Conservation (phyloP, 139 green algal species). For the Tetradesmus obliquus region DNA sequence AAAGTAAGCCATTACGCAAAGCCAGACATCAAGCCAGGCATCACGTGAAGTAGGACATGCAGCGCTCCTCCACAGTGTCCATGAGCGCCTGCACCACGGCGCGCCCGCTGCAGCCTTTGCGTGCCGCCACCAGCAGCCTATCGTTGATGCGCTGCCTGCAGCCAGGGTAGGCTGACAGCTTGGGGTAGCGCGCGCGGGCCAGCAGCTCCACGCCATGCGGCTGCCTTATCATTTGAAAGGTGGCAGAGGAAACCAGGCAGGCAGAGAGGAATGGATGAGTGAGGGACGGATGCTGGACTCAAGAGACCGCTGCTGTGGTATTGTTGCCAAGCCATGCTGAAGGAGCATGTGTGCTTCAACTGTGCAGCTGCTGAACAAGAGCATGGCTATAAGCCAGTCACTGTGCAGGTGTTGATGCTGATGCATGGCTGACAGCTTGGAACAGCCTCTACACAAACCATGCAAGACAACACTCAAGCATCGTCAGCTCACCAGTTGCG, state of each 20-base stretch:
- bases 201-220: constrained; percentile 10
- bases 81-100: constrained; percentile 5
- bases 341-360: no score
- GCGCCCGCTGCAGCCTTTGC: not conserved
- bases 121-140: constrained; percentile 25
- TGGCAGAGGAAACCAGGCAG: not conserved
- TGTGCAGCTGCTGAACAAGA: no score
- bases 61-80: not conserved
- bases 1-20: no score
- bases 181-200: not conserved
- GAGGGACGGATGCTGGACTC: no score
- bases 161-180: constrained; percentile 8
- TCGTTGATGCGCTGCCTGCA: constrained; percentile 36
- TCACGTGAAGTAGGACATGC: constrained; percentile 21
- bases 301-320: no score
- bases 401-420: no score
- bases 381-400: no score
- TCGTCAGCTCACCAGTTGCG: not conserved
- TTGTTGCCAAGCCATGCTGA: no score
- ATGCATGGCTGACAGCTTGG: no score
- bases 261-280: not conserved
- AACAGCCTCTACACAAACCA: no score
- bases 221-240: not conserved
- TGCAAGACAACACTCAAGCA: not conserved
- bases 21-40: no score